Base-by-base conservation (phyloP, 2,329 filamentous ascomycete species). In the Aspergillus latus region DNA sequence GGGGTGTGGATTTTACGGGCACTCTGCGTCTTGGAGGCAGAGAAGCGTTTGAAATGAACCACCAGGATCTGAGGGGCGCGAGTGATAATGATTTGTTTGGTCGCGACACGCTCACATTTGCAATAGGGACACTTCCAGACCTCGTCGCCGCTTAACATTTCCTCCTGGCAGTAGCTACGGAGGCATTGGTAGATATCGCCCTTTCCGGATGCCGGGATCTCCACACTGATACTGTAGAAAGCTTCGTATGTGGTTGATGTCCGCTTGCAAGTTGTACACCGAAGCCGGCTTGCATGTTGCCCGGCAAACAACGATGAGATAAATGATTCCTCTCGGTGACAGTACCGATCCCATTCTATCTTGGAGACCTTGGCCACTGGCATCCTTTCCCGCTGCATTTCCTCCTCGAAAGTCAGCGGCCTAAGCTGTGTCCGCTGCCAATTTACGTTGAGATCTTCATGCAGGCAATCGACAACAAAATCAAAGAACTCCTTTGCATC, bases 401-500 rank as follows among this genome's bases (percentile, higher is more conserved):
- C 86, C 66, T 88, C 81, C 28, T 80, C 74, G 13, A 81, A 78
- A 0, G 82, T 86, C 40, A 88, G 74, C 4, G 81, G 79, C 49
- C 80, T 79, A 2, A 88, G 75, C 0, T 82, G 84, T 2, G 76
- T 78, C 52, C 81, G 77, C 59, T 84, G 78, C 78, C 85, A 88
- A 30, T 82, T 81, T 5, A 80, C 74, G 69, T 96, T 95, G 4
- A 95, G 86, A 73, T 99, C 94, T 68, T 94, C 89, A 64, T 93
- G 88, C 10, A 97, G 79, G 62, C 88, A 87, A 52, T 90, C 86
- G 37, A 96, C 81, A 28, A 97, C 73, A 68, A 95, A 96, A 45
- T 86, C 85, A 62, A 93, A 86, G 64, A 96, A 96, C 66, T 97
- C 94, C 62, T 92, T 89, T 1, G 92, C 88, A 68, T 99, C 94